A percentile compares a stretch with the other conserved stretches of the same genome.
These are phyloP conservation scores for Saccharomycopsis sp. DNA, from an alignment of 805 yeast genomes.

Conservation along the genomic window DNA sequence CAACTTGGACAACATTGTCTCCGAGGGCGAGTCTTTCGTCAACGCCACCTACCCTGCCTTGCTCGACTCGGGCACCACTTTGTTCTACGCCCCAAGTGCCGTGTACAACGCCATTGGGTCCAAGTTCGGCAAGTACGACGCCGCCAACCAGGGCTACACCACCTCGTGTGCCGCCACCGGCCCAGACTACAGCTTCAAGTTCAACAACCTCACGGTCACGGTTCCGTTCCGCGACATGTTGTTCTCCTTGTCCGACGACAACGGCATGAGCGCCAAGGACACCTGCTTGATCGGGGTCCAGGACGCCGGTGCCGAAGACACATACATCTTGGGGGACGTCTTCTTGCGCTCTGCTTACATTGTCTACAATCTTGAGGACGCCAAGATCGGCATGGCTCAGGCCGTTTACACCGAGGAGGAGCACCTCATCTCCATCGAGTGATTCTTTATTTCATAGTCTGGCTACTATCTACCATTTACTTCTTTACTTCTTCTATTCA, in stretches of 20 bases:
- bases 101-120: conserved; percentile 24
- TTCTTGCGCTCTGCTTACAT: conserved; percentile 35
- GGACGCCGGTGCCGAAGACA: conserved; percentile 3
- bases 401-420: conserved; percentile 25
- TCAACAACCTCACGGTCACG: conserved; percentile 1
- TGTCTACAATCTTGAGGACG: conserved; percentile 53
- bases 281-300: conserved; percentile 12
- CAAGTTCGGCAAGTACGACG: conserved; percentile 19
- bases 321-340: conserved; percentile 34
- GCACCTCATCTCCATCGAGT: too few relatives aligned
- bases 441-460: too few relatives aligned
- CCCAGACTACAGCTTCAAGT: conserved; percentile 22
- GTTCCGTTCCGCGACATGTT: conserved; percentile 12
- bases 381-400: conserved; percentile 48
- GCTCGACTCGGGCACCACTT: conserved; percentile 37
- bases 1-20: conserved; percentile 15
- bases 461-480: too few relatives aligned
- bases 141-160: conserved; percentile 7
- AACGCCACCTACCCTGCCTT: conserved; percentile 28
- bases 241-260: conserved; percentile 6
- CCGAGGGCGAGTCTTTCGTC: too few relatives aligned
- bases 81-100: conserved; percentile 35
- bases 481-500: too few relatives aligned
- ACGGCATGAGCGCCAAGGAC: conserved; percentile 3
- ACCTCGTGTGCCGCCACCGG: conserved; percentile 20